Evolutionary conservation across 164 flowering plant genomes (phyloP), one percentile per base, ranked within the genome.

Genomic region (Tetrastigma voinierianum): DNA sequence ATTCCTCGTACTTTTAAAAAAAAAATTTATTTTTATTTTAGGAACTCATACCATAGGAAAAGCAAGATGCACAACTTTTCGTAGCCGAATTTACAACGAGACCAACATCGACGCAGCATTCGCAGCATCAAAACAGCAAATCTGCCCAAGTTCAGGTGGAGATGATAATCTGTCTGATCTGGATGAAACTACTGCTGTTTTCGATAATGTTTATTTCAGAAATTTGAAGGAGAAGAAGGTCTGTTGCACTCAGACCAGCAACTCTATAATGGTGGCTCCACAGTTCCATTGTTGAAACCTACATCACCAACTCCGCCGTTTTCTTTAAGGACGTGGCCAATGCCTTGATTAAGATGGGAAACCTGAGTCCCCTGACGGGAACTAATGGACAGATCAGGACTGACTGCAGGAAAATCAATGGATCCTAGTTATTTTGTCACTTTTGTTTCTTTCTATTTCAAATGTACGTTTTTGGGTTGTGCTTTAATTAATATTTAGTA

Each of bases 1-100:
- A n/a, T n/a, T n/a, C n/a, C n/a, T n/a, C n/a, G n/a, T n/a, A n/a
- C n/a, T n/a, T n/a, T n/a, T n/a, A n/a, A n/a, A n/a, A n/a, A n/a
- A n/a, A n/a, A n/a, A n/a, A n/a, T n/a, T 1, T 8, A 18, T n/a
- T 20, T 18, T 8, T 48, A 17, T 9, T 46, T 53, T 18, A 76
- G 86, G 80, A 17, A 25, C 70, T 7, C 82, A 79, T 59, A 78
- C 84, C 21, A 76, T 81, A 20, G 84, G 84, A 9, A 67, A 32
- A n/a, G 76, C 84, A 15, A 63, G 78, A 43, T 81, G 84, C 75
- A 68, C 62, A 16, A 2, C 58, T 0, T 81, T 76, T 59, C 70
- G 80, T 46, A 12, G 21, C 49, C 77, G n/a, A n/a, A n/a, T n/a
- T n/a, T n/a, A 74, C 75, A 74, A 73, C 17, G 77, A 78, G 32